Percentiles rank a stretch among this genome's conserved stretches.
These are phyloP conservation scores for Claviceps citrina DNA, from an alignment of 2,329 filamentous ascomycete genomes.

Conservation along the genomic window DNA sequence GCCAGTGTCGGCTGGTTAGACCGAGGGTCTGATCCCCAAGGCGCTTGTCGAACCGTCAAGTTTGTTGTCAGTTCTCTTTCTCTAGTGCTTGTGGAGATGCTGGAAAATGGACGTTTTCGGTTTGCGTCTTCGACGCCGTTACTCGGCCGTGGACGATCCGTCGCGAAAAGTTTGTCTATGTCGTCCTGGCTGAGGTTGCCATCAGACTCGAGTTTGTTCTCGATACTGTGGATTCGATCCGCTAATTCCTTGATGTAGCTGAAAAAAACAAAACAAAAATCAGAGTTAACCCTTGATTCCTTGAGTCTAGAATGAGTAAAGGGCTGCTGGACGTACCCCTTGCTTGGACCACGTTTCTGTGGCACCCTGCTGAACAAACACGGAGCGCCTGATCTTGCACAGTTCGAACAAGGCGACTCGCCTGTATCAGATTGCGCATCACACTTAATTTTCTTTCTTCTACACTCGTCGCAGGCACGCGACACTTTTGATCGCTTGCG, in stretches of 20 bases:
- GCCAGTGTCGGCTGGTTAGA: constrained; percentile 26
- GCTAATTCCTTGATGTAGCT: constrained; percentile 87
- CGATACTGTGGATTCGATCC: constrained; percentile 67
- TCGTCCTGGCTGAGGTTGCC: constrained; percentile 27
- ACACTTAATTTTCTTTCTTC: constrained; percentile 80
- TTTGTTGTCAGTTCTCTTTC: constrained; percentile 27
- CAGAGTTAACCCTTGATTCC: constrained; percentile 3
- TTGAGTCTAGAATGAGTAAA: background rate
- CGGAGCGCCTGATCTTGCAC: constrained; percentile 55
- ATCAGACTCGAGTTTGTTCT: constrained; percentile 54
- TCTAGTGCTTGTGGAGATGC: constrained; percentile 29
- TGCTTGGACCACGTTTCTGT: constrained; percentile 77
- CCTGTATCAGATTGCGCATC: constrained; percentile 63
- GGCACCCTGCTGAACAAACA: constrained; percentile 80
- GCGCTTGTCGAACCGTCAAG: constrained; percentile 25
- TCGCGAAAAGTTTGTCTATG: constrained; percentile 27
- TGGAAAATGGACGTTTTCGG: constrained; percentile 34
- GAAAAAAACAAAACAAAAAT: too few species aligned
- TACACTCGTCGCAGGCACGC: constrained; percentile 75
- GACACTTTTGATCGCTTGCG: constrained; percentile 76
- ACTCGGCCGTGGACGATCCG: constrained; percentile 19
- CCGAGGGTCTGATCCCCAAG: constrained; percentile 33
- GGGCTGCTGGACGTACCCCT: constrained; percentile 44
- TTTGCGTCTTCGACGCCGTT: constrained; percentile 14
- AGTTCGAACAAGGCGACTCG: constrained; percentile 65